Evolutionary conservation across 2,329 filamentous ascomycete species (phyloP), one percentile per base, ranked within the genome.

Genomic region (Cryphonectria radicalis): DNA sequence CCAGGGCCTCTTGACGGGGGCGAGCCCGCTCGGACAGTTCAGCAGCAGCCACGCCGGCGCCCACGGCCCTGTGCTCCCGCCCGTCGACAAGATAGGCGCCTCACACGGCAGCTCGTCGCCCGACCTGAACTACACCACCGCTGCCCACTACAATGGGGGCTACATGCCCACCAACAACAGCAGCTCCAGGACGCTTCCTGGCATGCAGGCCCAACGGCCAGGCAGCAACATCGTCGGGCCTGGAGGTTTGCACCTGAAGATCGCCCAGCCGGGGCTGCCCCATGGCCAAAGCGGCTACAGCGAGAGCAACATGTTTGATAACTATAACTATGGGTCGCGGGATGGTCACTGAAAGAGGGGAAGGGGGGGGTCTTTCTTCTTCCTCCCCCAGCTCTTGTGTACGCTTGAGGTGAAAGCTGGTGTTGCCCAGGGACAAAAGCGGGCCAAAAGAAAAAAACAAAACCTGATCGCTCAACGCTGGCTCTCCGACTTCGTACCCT

Each of bases 81-180:
- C 69, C 5, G 71, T 73, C 7, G 71, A 73, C 59, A 28, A 50
- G 22, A 71, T 69, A 63, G 64, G 64, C 43, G 67, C 64, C 13
- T 68, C 71, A 17, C 71, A 73, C 62, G 63, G 66, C 14, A 68
- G 69, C 46, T 69, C 71, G 17, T 69, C 69, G 13, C 72, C 70
- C 14, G 70, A 72, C 64, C 65, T 72, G 59, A 73, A 72, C 60
- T 73, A 72, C 63, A 73, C 72, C 19, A 73, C 72, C 7, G 71
- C 67, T 5, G 60, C 70, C 10, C 68, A 64, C n/a, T 73, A 72
- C 53, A 68, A 66, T 19, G 66, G 71, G 10, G 66, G 63, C 1
- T 73, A 73, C n/a, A 65, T 73, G 42, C 69, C 71, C 14, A 63
- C 67, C 25, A 68, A 46, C 32, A 50, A 22, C 19, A 62, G 67